These are phyloP conservation scores for Shiraia bambusicola DNA, from an alignment of 2,329 filamentous ascomycete genomes.

Conservation along the genomic window DNA sequence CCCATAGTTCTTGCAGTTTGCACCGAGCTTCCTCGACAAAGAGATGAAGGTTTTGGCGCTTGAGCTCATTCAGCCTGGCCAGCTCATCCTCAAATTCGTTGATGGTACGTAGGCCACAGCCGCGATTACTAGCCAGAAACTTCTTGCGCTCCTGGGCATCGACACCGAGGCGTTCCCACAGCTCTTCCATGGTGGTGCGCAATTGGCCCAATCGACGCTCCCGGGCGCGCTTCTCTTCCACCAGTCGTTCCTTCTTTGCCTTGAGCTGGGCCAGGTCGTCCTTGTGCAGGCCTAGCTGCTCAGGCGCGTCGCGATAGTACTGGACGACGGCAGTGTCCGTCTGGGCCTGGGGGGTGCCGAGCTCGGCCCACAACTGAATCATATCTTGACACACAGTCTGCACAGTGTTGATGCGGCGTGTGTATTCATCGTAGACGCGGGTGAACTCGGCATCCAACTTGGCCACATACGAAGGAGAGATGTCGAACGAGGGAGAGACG, in stretches of 20 bases:
- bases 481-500: constrained; percentile 80
- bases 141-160: constrained; percentile 79
- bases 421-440: constrained; percentile 95
- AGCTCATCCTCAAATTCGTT: constrained; percentile 96
- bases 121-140: constrained; percentile 84
- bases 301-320: constrained; percentile 83
- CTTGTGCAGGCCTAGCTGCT: constrained; percentile 89
- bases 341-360: constrained; percentile 90
- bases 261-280: constrained; percentile 76
- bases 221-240: constrained; percentile 84
- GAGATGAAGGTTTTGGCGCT: constrained; percentile 89
- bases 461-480: constrained; percentile 86
- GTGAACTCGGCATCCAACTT: constrained; percentile 89
- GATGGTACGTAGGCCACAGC: constrained; percentile 86
- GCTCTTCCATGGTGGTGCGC: constrained; percentile 71
- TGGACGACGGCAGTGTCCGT: constrained; percentile 87
- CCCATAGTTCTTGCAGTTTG: constrained; percentile 93
- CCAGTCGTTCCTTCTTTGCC: constrained; percentile 74
- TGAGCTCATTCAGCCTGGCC: constrained; percentile 81
- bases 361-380: constrained; percentile 92
- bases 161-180: constrained; percentile 87
- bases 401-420: constrained; percentile 74
- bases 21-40: constrained; percentile 94
- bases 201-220: constrained; percentile 79
- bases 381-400: constrained; percentile 77